Evolutionary conservation across 2,329 filamentous ascomycete species (phyloP).

Genomic region (Helotiales sp.): DNA sequence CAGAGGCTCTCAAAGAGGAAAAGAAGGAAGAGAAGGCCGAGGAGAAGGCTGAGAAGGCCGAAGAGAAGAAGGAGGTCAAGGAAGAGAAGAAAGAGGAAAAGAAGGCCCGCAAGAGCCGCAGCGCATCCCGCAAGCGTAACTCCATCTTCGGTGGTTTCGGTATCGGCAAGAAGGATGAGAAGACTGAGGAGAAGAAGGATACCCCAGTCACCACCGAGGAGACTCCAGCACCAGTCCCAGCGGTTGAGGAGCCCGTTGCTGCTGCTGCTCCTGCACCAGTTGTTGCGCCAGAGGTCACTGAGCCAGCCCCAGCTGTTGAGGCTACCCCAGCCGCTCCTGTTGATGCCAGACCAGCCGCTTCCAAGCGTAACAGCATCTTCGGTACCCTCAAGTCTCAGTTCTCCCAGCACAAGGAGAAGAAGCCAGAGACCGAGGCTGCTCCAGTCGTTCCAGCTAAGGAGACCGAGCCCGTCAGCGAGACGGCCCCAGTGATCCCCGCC

Average conservation of each 20-base stretch:
- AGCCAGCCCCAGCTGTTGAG: slow-evolving; percentile 46
- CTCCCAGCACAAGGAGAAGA: slow-evolving; percentile 40
- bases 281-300: slow-evolving; percentile 47
- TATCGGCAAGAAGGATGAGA: slow-evolving; percentile 47
- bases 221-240: slow-evolving; percentile 45
- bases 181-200: slow-evolving; percentile 42
- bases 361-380: slow-evolving; percentile 44
- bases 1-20: slow-evolving; percentile 41
- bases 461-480: slow-evolving; percentile 41
- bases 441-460: slow-evolving; percentile 43
- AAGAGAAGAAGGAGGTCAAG: slow-evolving; percentile 53
- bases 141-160: slow-evolving; percentile 65
- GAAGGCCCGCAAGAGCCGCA: slow-evolving; percentile 66
- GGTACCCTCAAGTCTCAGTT: slow-evolving; percentile 41
- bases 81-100: slow-evolving; percentile 55
- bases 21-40: slow-evolving; percentile 52
- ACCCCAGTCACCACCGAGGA: slow-evolving; percentile 43
- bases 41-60: slow-evolving; percentile 50
- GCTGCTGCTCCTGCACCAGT: slow-evolving; percentile 24
- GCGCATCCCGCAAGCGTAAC: slow-evolving; percentile 67
- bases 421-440: slow-evolving; percentile 34
- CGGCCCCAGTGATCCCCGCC: slow-evolving; percentile 44
- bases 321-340: slow-evolving; percentile 40
- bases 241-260: slow-evolving; percentile 38
- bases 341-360: slow-evolving; percentile 41